Percentiles rank a stretch among this genome's conserved stretches.
phyloP scores from a whole-genome alignment of 2,329 filamentous ascomycete species.

The Colletotrichum neosansevieriae region DNA sequence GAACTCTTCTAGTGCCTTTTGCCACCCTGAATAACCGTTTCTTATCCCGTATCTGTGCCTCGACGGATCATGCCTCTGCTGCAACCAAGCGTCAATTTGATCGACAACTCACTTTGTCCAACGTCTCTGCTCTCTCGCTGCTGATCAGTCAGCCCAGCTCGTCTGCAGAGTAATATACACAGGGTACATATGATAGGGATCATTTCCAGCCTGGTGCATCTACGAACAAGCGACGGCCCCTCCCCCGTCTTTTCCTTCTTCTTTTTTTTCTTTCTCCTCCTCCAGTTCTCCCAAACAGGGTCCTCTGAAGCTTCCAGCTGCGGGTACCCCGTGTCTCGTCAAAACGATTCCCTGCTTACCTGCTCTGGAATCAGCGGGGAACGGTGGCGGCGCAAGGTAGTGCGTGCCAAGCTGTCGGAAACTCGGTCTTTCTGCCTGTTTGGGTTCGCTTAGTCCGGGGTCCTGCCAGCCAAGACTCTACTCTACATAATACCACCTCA shows the following conservation, averaged over 20 bases:
- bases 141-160: slow-evolving; percentile 7
- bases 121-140: not conserved
- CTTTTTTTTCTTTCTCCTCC: not conserved
- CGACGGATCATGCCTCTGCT: not conserved
- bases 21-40: not conserved
- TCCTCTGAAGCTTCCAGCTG: not conserved
- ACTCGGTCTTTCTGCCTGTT: slow-evolving; percentile 30
- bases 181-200: not conserved
- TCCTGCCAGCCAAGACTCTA: slow-evolving; percentile 20
- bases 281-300: not conserved
- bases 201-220: not conserved
- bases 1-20: too few species aligned
- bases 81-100: not conserved
- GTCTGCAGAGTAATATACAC: not conserved
- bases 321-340: slow-evolving; percentile 10
- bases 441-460: slow-evolving; percentile 10
- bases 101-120: not conserved
- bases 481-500: slow-evolving; percentile 5
- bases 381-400: slow-evolving; percentile 34
- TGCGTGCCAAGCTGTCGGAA: slow-evolving; percentile 35
- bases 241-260: slow-evolving; percentile 18
- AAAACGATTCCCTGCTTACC: slow-evolving; percentile 12
- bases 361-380: slow-evolving; percentile 6
- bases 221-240: not conserved
- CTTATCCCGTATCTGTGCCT: slow-evolving; percentile 1